phyloP scores from a whole-genome alignment of 345 rosid species.

The Brassica rapa region DNA sequence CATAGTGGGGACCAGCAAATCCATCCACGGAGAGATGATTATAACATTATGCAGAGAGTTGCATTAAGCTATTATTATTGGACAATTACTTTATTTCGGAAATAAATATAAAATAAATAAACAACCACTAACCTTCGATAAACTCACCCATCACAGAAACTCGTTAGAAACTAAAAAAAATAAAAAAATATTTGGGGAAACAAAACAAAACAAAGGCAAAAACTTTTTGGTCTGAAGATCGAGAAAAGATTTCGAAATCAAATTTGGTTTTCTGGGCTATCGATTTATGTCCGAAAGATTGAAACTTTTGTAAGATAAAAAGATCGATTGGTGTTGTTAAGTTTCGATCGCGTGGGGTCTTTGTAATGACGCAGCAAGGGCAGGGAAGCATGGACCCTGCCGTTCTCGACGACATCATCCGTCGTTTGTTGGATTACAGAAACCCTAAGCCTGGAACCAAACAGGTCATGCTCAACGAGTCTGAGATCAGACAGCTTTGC shows the following conservation, averaged over 20 bases:
- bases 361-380: constrained; percentile 59
- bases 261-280: constrained; percentile 1
- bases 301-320: constrained; percentile 11
- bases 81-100: background rate
- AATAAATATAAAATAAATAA: background rate
- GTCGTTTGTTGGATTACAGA: constrained; percentile 63
- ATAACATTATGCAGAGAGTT: constrained; percentile 37
- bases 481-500: constrained; percentile 88
- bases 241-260: constrained; percentile 21
- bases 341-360: constrained; percentile 5
- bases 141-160: constrained; percentile 32
- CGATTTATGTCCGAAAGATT: constrained; percentile 34
- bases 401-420: constrained; percentile 68
- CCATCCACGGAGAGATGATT: constrained; percentile 38
- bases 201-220: constrained; percentile 30
- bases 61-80: constrained; percentile 31
- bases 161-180: constrained; percentile 24
- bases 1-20: constrained; percentile 43
- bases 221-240: constrained; percentile 39
- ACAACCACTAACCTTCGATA: constrained; percentile 42
- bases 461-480: constrained; percentile 79
- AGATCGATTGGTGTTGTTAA: background rate
- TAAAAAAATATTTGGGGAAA: constrained; percentile 19
- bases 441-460: constrained; percentile 61
- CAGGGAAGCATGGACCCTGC: constrained; percentile 64